A percentile compares a stretch with the other conserved stretches of the same genome.
These are phyloP conservation scores for Pseudovirgaria hyperparasitica DNA, from an alignment of 2,329 filamentous ascomycete species.

Conservation along the genomic window DNA sequence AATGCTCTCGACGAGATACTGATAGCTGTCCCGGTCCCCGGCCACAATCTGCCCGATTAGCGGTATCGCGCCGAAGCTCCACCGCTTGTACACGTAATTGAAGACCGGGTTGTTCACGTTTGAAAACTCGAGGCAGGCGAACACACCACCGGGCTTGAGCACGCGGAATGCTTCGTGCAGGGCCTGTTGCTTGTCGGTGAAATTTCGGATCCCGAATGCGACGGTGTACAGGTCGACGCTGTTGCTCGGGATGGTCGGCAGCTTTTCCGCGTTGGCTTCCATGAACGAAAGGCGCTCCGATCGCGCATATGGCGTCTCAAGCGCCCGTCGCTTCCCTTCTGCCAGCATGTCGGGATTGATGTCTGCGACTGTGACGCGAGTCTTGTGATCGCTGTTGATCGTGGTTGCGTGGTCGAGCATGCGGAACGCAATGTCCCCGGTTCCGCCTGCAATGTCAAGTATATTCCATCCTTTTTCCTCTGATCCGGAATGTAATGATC, in stretches of 20 bases:
- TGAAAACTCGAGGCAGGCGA: conserved; percentile 92
- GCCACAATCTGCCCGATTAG: conserved; percentile 92
- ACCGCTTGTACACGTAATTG: conserved; percentile 81
- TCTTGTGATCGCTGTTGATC: conserved; percentile 66
- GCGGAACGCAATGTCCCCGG: conserved; percentile 94
- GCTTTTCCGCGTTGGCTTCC: conserved; percentile 77
- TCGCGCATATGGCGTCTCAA: conserved; percentile 46
- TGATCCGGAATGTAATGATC: not conserved
- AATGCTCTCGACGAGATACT: conserved; percentile 97
- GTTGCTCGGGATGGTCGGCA: conserved; percentile 51
- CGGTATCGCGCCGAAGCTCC: conserved; percentile 91
- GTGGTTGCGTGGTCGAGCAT: conserved; percentile 78
- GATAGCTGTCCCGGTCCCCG: conserved; percentile 88
- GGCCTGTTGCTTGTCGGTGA: conserved; percentile 78
- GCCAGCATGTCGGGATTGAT: conserved; percentile 93
- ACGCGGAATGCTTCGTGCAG: conserved; percentile 76
- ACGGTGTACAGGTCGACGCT: conserved; percentile 95
- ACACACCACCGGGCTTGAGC: conserved; percentile 86
- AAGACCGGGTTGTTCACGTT: conserved; percentile 69
- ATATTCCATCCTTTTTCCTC: conserved; percentile 55
- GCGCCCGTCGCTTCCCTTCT: conserved; percentile 70
- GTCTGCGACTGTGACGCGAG: conserved; percentile 82
- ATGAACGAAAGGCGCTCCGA: conserved; percentile 54
- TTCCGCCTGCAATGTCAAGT: conserved; percentile 92
- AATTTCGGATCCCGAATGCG: conserved; percentile 94